phyloP scores from a whole-genome alignment of 2,329 filamentous ascomycete species.

The Trichoderma asperellum region DNA sequence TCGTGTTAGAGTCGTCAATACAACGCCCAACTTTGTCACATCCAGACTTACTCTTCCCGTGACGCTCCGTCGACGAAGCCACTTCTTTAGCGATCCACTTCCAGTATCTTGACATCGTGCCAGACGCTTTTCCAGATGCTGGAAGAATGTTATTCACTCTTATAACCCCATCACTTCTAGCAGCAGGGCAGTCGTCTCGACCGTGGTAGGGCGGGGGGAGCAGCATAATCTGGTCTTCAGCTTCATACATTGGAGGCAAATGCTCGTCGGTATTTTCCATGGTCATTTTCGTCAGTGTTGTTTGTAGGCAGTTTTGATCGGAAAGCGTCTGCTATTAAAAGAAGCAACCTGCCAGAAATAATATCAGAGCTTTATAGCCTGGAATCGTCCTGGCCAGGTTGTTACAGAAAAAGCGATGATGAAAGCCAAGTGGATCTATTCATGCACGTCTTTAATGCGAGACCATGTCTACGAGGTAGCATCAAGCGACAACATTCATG shows the following conservation, averaged over 20 bases:
- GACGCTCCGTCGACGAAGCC: background rate
- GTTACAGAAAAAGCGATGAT: too few species aligned
- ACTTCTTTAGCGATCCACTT: slow-evolving; percentile 19
- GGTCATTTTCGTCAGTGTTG: background rate
- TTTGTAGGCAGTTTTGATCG: background rate
- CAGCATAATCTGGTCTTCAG: background rate
- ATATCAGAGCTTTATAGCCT: too few species aligned
- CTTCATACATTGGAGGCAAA: background rate
- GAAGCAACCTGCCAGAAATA: background rate
- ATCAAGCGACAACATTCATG: too few species aligned
- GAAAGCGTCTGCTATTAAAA: background rate
- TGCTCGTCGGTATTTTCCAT: background rate
- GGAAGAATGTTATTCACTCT: background rate
- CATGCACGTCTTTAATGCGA: too few species aligned
- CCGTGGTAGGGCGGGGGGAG: slow-evolving; percentile 13
- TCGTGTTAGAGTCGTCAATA: background rate
- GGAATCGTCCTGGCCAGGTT: too few species aligned
- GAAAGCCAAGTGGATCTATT: too few species aligned
- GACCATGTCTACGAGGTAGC: too few species aligned
- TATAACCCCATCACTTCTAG: background rate
- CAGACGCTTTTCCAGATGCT: background rate
- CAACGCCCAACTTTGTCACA: too few species aligned
- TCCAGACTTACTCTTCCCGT: slow-evolving; percentile 8
- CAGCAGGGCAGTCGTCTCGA: background rate
- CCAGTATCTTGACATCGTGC: slow-evolving; percentile 12